These are phyloP conservation scores for Hamamelis virginiana DNA, from an alignment of 164 flowering plant species.

Conservation along the genomic window DNA sequence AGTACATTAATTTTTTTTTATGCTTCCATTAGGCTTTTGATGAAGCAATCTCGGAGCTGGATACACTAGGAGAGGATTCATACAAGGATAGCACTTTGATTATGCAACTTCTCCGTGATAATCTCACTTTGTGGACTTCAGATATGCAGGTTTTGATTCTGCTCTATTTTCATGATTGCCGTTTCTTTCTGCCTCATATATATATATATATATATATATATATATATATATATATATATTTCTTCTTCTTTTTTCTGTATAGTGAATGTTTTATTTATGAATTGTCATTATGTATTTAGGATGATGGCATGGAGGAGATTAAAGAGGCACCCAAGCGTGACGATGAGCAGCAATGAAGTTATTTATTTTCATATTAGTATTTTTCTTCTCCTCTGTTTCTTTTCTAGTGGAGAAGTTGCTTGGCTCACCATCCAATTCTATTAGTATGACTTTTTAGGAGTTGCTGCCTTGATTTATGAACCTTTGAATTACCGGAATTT, in stretches of 20 bases:
- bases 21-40: constrained; percentile 22
- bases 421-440: too few relatives aligned
- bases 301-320: constrained; percentile 26
- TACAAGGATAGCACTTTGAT: constrained; percentile 27
- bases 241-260: neutral
- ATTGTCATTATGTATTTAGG: constrained; percentile 8
- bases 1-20: neutral
- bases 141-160: constrained; percentile 16
- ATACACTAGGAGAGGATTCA: constrained; percentile 31
- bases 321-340: constrained; percentile 23
- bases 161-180: neutral
- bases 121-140: constrained; percentile 18
- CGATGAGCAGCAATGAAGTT: constrained; percentile 14
- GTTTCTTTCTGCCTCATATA: neutral
- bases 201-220: neutral
- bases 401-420: too few relatives aligned
- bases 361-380: neutral
- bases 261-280: neutral
- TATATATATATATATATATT: too few relatives aligned
- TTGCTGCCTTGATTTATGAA: too few relatives aligned
- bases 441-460: too few relatives aligned
- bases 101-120: constrained; percentile 21
- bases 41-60: constrained; percentile 28
- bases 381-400: constrained; percentile 9
- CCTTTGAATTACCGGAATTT: too few relatives aligned